A percentile compares a stretch with the other conserved stretches of the same genome.
These are phyloP conservation scores for Xylaria sp. DNA, from an alignment of 2,329 filamentous ascomycete species.

Conservation along the genomic window DNA sequence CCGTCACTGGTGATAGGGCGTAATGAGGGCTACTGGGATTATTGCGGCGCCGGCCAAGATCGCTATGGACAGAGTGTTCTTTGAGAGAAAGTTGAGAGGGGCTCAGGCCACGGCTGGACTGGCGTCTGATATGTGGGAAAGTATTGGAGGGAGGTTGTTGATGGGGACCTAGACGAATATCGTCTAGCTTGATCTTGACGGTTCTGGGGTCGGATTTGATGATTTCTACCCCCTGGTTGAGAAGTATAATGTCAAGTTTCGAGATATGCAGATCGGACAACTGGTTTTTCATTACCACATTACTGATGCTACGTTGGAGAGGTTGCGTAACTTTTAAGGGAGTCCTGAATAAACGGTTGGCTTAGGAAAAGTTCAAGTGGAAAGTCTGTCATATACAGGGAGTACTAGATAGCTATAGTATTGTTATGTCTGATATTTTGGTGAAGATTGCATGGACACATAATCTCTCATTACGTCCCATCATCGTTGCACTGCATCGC, in stretches of 20 bases:
- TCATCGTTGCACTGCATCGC: too few species aligned
- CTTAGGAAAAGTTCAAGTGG: background rate
- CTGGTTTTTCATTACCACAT: background rate
- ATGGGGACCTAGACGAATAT: background rate
- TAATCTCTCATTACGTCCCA: too few species aligned
- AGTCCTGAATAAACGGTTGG: background rate
- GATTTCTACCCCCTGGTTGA: background rate
- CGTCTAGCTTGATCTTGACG: background rate
- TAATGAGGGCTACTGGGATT: slow-evolving; percentile 75
- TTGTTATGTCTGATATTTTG: too few species aligned
- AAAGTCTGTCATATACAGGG: too few species aligned
- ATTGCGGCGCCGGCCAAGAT: slow-evolving; percentile 58
- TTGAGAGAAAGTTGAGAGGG: background rate
- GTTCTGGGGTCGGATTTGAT: background rate
- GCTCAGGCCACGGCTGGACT: background rate
- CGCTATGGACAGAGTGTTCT: background rate
- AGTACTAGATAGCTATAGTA: too few species aligned
- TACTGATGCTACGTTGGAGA: background rate
- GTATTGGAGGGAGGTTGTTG: background rate
- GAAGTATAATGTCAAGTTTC: background rate
- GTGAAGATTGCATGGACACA: too few species aligned
- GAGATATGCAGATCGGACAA: background rate
- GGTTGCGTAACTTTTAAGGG: background rate
- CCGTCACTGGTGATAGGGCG: slow-evolving; percentile 61
- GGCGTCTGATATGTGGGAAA: background rate